Conservation (phyloP, 768 basidiomycete species). For the Lactifluus echinatus region DNA sequence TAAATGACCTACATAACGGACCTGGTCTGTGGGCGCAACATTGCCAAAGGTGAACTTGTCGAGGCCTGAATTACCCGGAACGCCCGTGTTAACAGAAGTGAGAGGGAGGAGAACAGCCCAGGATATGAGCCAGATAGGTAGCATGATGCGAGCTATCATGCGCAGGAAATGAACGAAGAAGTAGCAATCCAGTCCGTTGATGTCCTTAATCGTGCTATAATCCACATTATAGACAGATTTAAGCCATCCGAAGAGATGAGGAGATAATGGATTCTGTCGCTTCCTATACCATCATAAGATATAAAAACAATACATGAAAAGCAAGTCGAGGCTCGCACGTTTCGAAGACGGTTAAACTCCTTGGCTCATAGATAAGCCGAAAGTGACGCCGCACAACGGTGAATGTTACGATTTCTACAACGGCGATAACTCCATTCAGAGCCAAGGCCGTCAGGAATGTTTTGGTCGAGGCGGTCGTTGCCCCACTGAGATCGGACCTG, state of each 20-base stretch:
- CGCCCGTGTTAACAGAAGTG: slow-evolving; percentile 46
- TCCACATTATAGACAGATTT: slow-evolving; percentile 54
- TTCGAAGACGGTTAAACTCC: slow-evolving; percentile 56
- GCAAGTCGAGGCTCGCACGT: slow-evolving; percentile 28
- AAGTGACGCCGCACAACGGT: slow-evolving; percentile 80
- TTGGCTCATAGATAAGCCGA: slow-evolving; percentile 83
- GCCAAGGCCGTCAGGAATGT: slow-evolving; percentile 82
- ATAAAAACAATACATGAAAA: neutral
- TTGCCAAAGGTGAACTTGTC: slow-evolving; percentile 80
- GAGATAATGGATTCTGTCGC: slow-evolving; percentile 46
- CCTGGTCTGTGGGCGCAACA: slow-evolving; percentile 41
- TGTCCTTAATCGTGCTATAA: slow-evolving; percentile 48
- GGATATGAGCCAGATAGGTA: slow-evolving; percentile 88
- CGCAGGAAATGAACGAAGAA: slow-evolving; percentile 86
- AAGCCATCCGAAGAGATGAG: slow-evolving; percentile 56
- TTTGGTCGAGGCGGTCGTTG: slow-evolving; percentile 56
- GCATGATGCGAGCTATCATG: slow-evolving; percentile 71
- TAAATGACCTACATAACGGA: slow-evolving; percentile 71
- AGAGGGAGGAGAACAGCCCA: slow-evolving; percentile 83
- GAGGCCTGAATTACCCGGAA: slow-evolving; percentile 44
- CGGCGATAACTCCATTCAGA: slow-evolving; percentile 72
- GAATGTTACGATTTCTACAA: slow-evolving; percentile 62
- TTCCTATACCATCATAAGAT: slow-evolving; percentile 40
- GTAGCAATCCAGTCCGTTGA: slow-evolving; percentile 87
- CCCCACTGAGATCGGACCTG: slow-evolving; percentile 36